Evolutionary conservation across 371 early-diverging fungal genomes (phyloP).

Genomic region (Saksenaea vasiformis): DNA sequence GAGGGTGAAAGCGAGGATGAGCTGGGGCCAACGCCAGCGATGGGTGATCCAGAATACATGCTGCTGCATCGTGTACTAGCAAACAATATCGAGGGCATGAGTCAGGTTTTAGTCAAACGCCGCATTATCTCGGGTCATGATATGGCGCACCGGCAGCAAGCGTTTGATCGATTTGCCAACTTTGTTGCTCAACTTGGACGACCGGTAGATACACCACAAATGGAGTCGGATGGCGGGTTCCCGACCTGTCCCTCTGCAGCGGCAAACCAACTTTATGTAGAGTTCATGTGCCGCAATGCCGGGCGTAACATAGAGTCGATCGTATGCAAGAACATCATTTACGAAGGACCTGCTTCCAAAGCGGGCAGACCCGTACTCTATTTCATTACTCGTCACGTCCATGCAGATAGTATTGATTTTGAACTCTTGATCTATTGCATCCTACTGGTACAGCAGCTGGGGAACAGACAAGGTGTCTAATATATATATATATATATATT

Average conservation of each 20-base stretch:
- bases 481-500: constrained; percentile 3
- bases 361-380: constrained; percentile 82
- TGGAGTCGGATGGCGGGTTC: constrained; percentile 48
- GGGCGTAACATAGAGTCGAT: constrained; percentile 66
- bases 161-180: constrained; percentile 77
- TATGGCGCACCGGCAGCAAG: constrained; percentile 42
- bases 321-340: constrained; percentile 71
- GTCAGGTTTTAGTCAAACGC: constrained; percentile 61
- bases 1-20: constrained; percentile 10
- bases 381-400: constrained; percentile 77
- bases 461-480: neutral
- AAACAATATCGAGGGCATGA: constrained; percentile 74
- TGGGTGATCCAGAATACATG: constrained; percentile 64
- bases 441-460: constrained; percentile 57
- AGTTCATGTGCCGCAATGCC: constrained; percentile 81
- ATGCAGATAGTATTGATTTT: constrained; percentile 80
- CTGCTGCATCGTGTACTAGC: constrained; percentile 69
- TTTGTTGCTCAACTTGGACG: constrained; percentile 86
- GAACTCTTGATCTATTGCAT: constrained; percentile 76
- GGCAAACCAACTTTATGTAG: constrained; percentile 67
- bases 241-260: constrained; percentile 52
- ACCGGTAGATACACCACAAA: constrained; percentile 50
- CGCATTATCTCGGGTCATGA: constrained; percentile 34
- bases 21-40: constrained; percentile 24
- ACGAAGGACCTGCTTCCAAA: constrained; percentile 80